phyloP scores from a whole-genome alignment of 2,329 filamentous ascomycete genomes.

The Beauveria australis region DNA sequence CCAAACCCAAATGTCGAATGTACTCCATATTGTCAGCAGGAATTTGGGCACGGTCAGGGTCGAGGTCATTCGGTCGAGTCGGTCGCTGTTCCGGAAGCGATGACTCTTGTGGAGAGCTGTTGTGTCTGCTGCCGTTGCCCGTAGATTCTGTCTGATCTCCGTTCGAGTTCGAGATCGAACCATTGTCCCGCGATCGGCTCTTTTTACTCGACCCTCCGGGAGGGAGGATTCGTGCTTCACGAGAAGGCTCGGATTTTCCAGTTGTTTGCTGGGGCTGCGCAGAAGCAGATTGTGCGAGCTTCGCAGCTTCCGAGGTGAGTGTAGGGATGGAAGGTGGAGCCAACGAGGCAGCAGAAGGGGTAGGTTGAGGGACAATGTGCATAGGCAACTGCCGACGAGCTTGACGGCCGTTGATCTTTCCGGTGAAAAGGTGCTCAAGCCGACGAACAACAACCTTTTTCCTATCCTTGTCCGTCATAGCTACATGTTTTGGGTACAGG shows the following conservation, averaged over 20 bases:
- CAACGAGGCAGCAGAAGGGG: neutral
- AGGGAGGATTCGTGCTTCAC: conserved; percentile 42
- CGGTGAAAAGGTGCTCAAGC: conserved; percentile 75
- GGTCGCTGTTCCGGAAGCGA: conserved; percentile 61
- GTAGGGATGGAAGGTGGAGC: neutral
- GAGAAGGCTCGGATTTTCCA: conserved; percentile 25
- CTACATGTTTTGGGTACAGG: conserved; percentile 51
- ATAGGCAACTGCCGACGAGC: conserved; percentile 17
- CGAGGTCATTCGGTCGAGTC: conserved; percentile 67
- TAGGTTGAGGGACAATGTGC: conserved; percentile 13
- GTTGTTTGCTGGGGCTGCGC: neutral
- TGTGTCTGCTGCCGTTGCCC: conserved; percentile 26
- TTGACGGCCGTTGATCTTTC: conserved; percentile 46
- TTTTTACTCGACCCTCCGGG: conserved; percentile 29
- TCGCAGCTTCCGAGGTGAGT: neutral
- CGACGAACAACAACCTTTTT: conserved; percentile 70
- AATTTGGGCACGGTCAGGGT: conserved; percentile 67
- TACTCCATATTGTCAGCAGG: conserved; percentile 74
- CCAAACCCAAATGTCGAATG: conserved; percentile 64
- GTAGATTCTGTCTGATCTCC: conserved; percentile 37
- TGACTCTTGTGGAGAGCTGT: conserved; percentile 32
- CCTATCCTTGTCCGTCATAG: conserved; percentile 64
- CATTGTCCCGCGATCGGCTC: conserved; percentile 33
- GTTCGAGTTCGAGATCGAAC: conserved; percentile 39
- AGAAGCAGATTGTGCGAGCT: neutral